phyloP scores from a whole-genome alignment of 2,329 filamentous ascomycete genomes.

The Penicillium sumatraense region DNA sequence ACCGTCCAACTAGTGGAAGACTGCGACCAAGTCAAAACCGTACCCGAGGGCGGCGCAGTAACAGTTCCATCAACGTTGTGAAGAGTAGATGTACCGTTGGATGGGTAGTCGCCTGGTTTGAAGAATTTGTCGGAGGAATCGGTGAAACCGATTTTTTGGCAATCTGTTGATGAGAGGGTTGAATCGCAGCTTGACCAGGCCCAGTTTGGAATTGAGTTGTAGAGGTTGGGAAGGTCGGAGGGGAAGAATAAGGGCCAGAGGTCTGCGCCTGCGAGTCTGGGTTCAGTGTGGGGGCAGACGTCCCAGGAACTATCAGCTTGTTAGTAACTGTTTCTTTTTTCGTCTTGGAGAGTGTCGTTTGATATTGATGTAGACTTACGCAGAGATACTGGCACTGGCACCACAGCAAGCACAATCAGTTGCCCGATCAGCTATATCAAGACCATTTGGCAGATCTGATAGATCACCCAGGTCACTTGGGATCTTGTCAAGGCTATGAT shows the following conservation, averaged over 20 bases:
- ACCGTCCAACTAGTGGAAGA: conserved; percentile 39
- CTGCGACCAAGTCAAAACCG: conserved; percentile 42
- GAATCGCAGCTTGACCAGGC: conserved; percentile 25
- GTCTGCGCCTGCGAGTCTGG: conserved; percentile 23
- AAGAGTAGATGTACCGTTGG: conserved; percentile 36
- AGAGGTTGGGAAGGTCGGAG: conserved; percentile 20
- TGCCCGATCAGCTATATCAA: conserved; percentile 26
- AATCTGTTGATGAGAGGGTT: conserved; percentile 22
- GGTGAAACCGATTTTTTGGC: conserved; percentile 23
- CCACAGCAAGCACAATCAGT: conserved; percentile 42
- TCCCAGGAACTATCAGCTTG: conserved; percentile 28
- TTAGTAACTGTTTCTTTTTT: background rate
- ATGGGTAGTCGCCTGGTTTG: conserved; percentile 22
- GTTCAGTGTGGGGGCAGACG: conserved; percentile 39
- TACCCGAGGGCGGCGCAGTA: conserved; percentile 40
- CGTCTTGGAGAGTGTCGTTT: background rate
- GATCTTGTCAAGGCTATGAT: conserved; percentile 11
- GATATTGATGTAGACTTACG: conserved; percentile 26
- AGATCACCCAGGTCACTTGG: conserved; percentile 13
- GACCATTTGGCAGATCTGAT: conserved; percentile 24
- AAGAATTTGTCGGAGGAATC: conserved; percentile 27
- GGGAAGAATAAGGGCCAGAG: conserved; percentile 28
- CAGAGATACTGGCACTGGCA: conserved; percentile 41
- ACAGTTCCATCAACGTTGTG: conserved; percentile 36
- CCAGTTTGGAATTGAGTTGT: conserved; percentile 23